phyloP scores from a whole-genome alignment of 164 flowering plant genomes.

The Aristolochia fimbriata region DNA sequence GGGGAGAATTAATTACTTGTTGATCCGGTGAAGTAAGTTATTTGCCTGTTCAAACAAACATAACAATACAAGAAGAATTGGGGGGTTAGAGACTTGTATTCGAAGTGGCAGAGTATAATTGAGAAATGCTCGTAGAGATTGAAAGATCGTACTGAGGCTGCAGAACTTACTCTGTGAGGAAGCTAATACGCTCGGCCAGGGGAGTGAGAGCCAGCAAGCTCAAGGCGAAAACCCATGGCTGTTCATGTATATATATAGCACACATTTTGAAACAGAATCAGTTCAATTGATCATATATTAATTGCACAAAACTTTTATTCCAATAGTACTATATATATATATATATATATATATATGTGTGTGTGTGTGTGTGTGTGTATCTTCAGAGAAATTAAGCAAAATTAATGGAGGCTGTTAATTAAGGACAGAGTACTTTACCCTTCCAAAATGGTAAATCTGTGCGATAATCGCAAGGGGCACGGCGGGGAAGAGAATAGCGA shows the following conservation, averaged over 20 bases:
- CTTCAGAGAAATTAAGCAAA: too few species aligned
- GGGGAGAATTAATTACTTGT: slow-evolving; percentile 46
- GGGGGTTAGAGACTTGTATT: too few species aligned
- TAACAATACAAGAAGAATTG: neutral
- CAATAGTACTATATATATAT: too few species aligned
- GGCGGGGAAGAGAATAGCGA: slow-evolving; percentile 43
- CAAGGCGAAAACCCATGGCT: slow-evolving; percentile 87
- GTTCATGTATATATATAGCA: slow-evolving; percentile 9
- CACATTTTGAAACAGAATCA: too few species aligned
- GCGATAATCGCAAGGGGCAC: slow-evolving; percentile 44
- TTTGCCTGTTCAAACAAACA: slow-evolving; percentile 64
- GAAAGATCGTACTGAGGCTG: neutral
- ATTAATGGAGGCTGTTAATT: too few species aligned
- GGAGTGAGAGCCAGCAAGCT: slow-evolving; percentile 82
- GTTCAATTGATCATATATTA: too few species aligned
- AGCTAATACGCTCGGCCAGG: slow-evolving; percentile 90
- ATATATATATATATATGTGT: too few species aligned
- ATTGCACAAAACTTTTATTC: too few species aligned
- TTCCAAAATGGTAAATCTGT: slow-evolving; percentile 23
- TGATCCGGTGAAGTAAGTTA: slow-evolving; percentile 76
- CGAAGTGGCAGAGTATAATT: too few species aligned
- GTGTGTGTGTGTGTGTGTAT: too few species aligned
- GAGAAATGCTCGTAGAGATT: too few species aligned
- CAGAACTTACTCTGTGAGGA: slow-evolving; percentile 84
- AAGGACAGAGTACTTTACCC: too few species aligned